Evolutionary conservation across 2,329 filamentous ascomycete genomes (phyloP), one percentile per base, ranked within the genome.

Genomic region (Niveomyces coronatus): DNA sequence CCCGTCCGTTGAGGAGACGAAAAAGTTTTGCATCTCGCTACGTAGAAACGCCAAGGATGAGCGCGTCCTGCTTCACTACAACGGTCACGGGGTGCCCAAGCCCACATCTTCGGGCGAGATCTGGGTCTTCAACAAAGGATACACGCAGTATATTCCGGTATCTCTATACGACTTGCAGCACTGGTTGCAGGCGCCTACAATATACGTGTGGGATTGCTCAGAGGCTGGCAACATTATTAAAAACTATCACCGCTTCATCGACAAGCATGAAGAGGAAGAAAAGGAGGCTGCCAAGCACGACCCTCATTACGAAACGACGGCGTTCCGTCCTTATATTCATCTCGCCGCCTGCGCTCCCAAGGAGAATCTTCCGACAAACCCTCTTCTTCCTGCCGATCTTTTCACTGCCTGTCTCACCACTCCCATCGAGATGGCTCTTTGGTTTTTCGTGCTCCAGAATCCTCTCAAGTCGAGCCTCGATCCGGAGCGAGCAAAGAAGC

Each of bases 81-180:
- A 98, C 52, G 91, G 91, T 13, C 91, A 98, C 58, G 91, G 91
- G 32, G 91, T 98, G 9, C 91, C 91, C 2, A 86, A 95, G 53
- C 91, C 91, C 3, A 98, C 91, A 1, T 79, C 84, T 3, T 95
- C 89, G 4, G 91, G 91, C 11, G 91, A 98, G 59, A 94, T 98
- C 15, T 98, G 91, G 91, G 93, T 96, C 5, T 98, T 98, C 60
- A 98, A 98, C 62, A 89, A 91, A 50, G 96, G 86, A 49, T 98
- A 95, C 57, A 98, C 91, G 0, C 91, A 98, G 61, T 98, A 98
- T 56, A 98, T 98, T 29, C 91, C 91, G 0, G 85, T 98, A 30
- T 94, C 89, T 1, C 67, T 98, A 8, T 95, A 94, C 53, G 91
- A 98, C 55, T 65, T 98, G 31, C 89, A 96, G 60, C 82, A 85